phyloP scores from a whole-genome alignment of 306 rosid genomes.

The Lithocarpus polystachyus region DNA sequence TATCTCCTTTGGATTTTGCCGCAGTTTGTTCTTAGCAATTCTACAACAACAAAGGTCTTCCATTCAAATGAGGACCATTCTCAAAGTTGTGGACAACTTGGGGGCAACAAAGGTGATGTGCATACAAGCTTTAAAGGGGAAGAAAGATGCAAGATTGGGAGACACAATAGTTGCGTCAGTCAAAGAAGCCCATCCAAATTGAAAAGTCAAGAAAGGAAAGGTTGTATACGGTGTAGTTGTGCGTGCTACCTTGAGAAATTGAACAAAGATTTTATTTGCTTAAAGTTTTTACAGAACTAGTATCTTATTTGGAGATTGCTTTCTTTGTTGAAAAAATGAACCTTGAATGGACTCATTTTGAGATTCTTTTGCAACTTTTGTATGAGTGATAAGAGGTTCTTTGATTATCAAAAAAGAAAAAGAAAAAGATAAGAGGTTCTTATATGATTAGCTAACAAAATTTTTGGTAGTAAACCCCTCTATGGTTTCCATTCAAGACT shows the following conservation, averaged over 20 bases:
- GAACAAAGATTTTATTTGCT: no score
- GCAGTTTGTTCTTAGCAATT: neutral
- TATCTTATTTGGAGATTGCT: no score
- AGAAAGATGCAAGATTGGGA: conserved; percentile 84
- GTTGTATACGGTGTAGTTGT: conserved; percentile 68
- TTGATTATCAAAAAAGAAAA: no score
- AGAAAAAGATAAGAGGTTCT: no score
- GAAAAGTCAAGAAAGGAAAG: conserved; percentile 74
- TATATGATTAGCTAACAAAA: no score
- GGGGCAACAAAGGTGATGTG: conserved; percentile 88
- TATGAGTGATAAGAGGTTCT: no score
- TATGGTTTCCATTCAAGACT: no score
- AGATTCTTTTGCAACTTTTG: no score
- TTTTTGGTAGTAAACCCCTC: no score
- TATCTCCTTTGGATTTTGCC: neutral
- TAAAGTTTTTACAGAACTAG: no score
- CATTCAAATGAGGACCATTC: conserved; percentile 88
- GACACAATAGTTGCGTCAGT: conserved; percentile 82
- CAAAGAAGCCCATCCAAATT: conserved; percentile 86
- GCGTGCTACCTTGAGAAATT: conserved; percentile 50
- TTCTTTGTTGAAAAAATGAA: no score
- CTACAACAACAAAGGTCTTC: conserved; percentile 68
- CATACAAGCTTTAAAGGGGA: conserved; percentile 73
- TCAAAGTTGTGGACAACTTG: conserved; percentile 85
- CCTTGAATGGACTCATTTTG: no score